Base-by-base conservation (phyloP, 2,329 filamentous ascomycete genomes). In the Ustulina deusta region DNA sequence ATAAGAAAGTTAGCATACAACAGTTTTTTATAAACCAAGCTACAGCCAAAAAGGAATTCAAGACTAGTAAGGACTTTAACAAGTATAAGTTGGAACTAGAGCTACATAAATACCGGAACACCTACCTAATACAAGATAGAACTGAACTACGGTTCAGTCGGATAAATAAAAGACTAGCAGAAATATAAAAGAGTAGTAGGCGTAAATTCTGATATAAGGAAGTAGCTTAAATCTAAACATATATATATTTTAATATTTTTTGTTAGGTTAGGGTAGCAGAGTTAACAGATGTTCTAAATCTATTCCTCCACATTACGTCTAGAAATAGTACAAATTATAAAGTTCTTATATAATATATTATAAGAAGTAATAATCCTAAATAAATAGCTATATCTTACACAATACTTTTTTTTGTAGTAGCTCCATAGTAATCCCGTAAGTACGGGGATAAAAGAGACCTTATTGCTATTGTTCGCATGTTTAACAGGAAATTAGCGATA, bases 311-410 rank as follows among this genome's bases (percentile, higher is more conserved):
- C 44, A 9, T 66, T 20, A 13, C 49, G 49, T 32, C 51, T 22
- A 15, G 51, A 13, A 10, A 63, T 58, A 7, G 58, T 66, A 27
- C 51, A 51, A 9, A 66, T 63, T 5, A 63, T 66, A 20, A 66
- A 63, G 17, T 6, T 22, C 42, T 63, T 13, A 25, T 44, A 54
- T 25, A 10, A 51, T 27, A 4, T 15, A n/a, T n/a, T 27, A 46
- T 34, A 22, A 22, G 22, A 58, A 49, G 58, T 66, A 15, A 52
- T 63, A 7, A 66, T n/a, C 0, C 32, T n/a, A 15, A 63, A 66
- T 2, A 9, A 66, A 27, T 22, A 32, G 51, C 58, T 9, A 52
- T 63, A 63, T 46, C 34, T 62, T 1, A 66, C 6, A 13, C 22
- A 2, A 62, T 66, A n/a, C 11, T 17, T 56, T 2, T 20, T 57